Evolutionary conservation across 805 yeast genomes (phyloP), one percentile per base, ranked within the genome.

Genomic region (Starmerella kuoi): DNA sequence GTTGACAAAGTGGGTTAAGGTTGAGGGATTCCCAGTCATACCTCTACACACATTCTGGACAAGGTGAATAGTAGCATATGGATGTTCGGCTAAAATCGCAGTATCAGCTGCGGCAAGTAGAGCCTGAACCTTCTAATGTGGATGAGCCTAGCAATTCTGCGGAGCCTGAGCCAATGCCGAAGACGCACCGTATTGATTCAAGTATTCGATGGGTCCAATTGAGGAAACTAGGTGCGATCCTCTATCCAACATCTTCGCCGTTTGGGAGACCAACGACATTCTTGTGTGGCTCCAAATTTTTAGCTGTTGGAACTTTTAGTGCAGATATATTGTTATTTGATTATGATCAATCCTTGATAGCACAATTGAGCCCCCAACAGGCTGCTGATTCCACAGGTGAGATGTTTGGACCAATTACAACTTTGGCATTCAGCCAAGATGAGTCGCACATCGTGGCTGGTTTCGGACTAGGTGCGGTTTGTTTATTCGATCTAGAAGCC

Each of bases 371-470:
- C 1, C 50, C 58, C 11, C 53, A 53, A 17, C 7, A 20, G 5
- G 26, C 17, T 4, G 11, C 37, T 6, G n/a, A 15, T 19, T 51
- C 57, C 3, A 49, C 48, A 17, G 60, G 64, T 1, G 40, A 57
- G 8, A 31, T 30, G 35, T 56, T 65, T 27, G 76, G 79, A 0
- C 51, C 67, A 0, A 74, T 84, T 1, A 68, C 80, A 0, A 46
- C 73, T 2, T 54, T 86, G 20, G 66, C 74, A 0, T 60, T 79
- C 12, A 78, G 91, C 0, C 62, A 72, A 5, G 95, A 87, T 56
- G 79, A 82, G 1, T 67, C 79, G 0, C 72, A 69, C 52, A 48
- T 85, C 2, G 84, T 80, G 0, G 79, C 76, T 0, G 94, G 94
- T 1, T 75, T 70, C 49, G 63, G 66, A 4, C 61, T 68, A 19